These are phyloP conservation scores for Avena eriantha DNA, from an alignment of 176 grass and related monocot species.

Conservation along the genomic window DNA sequence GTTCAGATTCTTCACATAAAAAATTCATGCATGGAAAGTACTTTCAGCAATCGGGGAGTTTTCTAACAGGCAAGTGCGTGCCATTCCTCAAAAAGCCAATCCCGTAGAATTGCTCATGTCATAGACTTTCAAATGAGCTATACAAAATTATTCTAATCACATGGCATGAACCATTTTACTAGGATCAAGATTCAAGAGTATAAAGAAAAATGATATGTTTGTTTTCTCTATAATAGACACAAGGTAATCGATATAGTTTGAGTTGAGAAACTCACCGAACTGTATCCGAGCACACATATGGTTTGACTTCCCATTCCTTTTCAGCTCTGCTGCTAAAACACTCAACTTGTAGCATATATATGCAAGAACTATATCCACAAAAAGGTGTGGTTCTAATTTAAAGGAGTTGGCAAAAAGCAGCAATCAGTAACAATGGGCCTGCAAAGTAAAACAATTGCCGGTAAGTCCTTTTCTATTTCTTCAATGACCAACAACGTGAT, in stretches of 20 bases:
- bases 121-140: not conserved
- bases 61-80: not conserved
- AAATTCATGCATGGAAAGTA: not conserved
- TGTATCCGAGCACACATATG: slow-evolving; percentile 32
- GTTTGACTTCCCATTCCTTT: slow-evolving; percentile 5
- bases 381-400: slow-evolving; percentile 16
- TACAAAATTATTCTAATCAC: not conserved
- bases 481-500: not conserved
- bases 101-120: not conserved
- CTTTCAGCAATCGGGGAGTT: not conserved
- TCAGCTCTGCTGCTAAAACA: slow-evolving; percentile 40
- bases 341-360: slow-evolving; percentile 31
- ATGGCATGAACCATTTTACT: not conserved
- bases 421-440: slow-evolving; percentile 29
- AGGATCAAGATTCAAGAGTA: not conserved
- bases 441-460: not conserved
- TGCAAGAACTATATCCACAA: slow-evolving; percentile 33
- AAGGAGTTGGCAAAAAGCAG: slow-evolving; percentile 5
- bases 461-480: not conserved
- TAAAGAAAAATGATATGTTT: too few species aligned
- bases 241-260: not conserved
- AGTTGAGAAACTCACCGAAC: slow-evolving; percentile 8
- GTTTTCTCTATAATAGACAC: not conserved
- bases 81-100: not conserved
- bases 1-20: not conserved